Base-by-base conservation (phyloP, 75 land plant species). In the Azolla pinnata region DNA sequence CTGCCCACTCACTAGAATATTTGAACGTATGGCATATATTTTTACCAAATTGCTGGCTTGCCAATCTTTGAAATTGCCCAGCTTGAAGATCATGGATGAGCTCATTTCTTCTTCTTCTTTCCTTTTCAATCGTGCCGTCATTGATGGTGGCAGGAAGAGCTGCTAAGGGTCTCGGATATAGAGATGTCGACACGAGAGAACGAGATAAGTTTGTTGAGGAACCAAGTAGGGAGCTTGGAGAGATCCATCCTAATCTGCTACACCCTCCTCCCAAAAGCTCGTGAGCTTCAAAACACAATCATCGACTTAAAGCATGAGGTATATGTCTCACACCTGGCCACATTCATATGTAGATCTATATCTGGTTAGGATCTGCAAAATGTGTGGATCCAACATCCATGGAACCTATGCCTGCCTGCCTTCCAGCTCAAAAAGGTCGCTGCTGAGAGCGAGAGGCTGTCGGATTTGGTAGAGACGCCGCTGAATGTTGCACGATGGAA, bases 391-490 rank as follows among this genome's bases (percentile, higher is more conserved):
- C n/a, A 51, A 19, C 2, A 10, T 42, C 44, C 10, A 10, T 10
- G 44, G 17, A 42, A 42, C 17, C 17, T 10, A 42, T 42, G 10
- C 17, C 44, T 17, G 44, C 10, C 17, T 42, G 3, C 57, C n/a
- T 55, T 58, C 23, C 27, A 70, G 74, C 33, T 71, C 38, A 35
- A 38, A 20, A 32, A 48, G 26, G 68, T 60, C 9, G 44, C 56
- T 8, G 24, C 21, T 5, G 61, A 57, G 31, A 67, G 71, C 26
- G 21, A 29, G 9, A 68, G 57, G 1, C 44, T 71, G 25, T 71
- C 74, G 7, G 63, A 51, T 21, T 29, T 71, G 54, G 55, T 71
- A 18, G 74, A 71, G 29, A 71, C 57, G n/a, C 74, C 74, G 19
- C 47, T 32, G 20, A 71, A 71, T 18, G 40, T 38, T 18, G 54